These are phyloP conservation scores for Mucor sp. DNA, from an alignment of 371 early-diverging fungal species.

Conservation along the genomic window DNA sequence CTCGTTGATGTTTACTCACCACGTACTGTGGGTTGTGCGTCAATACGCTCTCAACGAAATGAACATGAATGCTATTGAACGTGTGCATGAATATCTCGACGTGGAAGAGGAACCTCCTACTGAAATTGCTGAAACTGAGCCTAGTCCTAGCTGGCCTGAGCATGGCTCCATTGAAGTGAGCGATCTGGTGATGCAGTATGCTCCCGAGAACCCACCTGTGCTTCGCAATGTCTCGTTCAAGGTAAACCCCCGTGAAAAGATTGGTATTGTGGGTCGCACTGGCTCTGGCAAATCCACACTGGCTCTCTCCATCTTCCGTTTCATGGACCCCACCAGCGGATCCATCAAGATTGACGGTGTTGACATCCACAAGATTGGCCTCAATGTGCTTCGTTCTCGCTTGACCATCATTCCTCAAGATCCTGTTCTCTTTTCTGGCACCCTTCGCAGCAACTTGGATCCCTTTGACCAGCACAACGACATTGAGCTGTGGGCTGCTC, in stretches of 20 bases:
- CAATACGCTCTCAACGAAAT: conserved; percentile 81
- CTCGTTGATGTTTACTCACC: conserved; percentile 64
- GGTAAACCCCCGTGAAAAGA: conserved; percentile 54
- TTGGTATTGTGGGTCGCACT: conserved; percentile 68
- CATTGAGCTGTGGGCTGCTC: conserved; percentile 75
- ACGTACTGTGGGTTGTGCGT: conserved; percentile 80
- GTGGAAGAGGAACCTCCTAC: conserved; percentile 73
- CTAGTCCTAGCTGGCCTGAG: conserved; percentile 73
- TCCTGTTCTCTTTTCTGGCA: conserved; percentile 78
- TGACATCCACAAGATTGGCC: conserved; percentile 66
- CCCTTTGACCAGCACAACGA: conserved; percentile 74
- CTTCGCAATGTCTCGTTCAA: conserved; percentile 68
- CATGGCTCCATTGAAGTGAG: conserved; percentile 68
- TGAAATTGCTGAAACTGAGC: conserved; percentile 46
- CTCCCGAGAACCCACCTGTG: conserved; percentile 68
- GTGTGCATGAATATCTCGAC: conserved; percentile 74
- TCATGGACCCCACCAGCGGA: conserved; percentile 69
- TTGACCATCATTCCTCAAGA: conserved; percentile 81
- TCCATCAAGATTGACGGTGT: conserved; percentile 72
- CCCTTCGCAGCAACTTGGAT: conserved; percentile 80
- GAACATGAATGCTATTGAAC: conserved; percentile 86
- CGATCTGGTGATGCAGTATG: conserved; percentile 68
- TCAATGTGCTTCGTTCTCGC: conserved; percentile 62
- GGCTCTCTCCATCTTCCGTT: conserved; percentile 72
- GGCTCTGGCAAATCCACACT: conserved; percentile 72